Conservation (phyloP, 768 basidiomycete species). For the Terana coerulea region DNA sequence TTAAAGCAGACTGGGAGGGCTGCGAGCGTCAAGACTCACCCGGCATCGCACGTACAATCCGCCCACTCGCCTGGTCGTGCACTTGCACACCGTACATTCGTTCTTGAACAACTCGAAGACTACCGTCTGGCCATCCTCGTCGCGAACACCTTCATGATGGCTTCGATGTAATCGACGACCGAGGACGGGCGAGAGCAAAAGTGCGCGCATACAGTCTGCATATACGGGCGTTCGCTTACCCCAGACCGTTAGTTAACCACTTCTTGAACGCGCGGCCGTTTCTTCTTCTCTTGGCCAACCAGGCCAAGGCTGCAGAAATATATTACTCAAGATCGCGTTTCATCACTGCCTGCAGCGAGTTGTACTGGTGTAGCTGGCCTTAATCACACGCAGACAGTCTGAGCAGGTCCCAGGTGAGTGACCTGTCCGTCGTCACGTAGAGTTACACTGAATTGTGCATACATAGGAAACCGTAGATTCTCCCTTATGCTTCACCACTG, state of each 20-base stretch:
- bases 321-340: conserved; percentile 14
- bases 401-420: background rate
- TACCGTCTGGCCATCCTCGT: conserved; percentile 25
- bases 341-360: conserved; percentile 42
- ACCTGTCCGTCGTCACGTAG: background rate
- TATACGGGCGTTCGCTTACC: background rate
- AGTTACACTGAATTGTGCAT: background rate
- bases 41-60: no score
- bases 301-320: conserved; percentile 31
- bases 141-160: conserved; percentile 21
- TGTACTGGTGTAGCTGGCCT: conserved; percentile 22
- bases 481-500: no score
- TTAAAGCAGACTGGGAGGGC: conserved; percentile 14
- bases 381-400: background rate
- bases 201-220: conserved; percentile 12
- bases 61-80: no score
- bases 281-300: conserved; percentile 38
- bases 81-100: conserved; percentile 21
- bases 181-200: conserved; percentile 25
- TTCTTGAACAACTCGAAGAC: conserved; percentile 19
- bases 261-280: conserved; percentile 37
- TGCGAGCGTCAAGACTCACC: no score
- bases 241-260: conserved; percentile 45
- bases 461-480: no score
- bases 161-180: conserved; percentile 22